Evolutionary conservation across 2,329 filamentous ascomycete species (phyloP), one percentile per base, ranked within the genome.

Genomic region (Aulographum hederae): DNA sequence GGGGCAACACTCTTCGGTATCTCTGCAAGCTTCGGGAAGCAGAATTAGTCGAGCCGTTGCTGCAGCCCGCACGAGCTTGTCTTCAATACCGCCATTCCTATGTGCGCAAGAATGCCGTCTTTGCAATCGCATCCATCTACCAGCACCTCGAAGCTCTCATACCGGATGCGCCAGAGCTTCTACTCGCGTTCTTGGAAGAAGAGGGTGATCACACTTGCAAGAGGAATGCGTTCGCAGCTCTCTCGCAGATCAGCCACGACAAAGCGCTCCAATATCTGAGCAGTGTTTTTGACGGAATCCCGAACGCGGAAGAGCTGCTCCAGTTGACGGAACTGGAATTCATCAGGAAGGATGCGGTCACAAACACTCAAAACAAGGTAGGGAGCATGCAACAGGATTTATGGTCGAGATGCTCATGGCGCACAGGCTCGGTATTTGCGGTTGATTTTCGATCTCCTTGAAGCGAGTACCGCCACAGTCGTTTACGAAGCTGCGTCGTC

Each of bases 401-500:
- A 27, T 29, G 16, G 32, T 16, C 27, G 27, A 26, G 30, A 33
- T 41, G 40, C 44, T 56, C 38, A 56, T 41, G 30, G 19, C 32
- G 15, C 42, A 41, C 40, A 82, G 75, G 82, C 85, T 32, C 74
- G 79, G 42, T 98, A 98, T 56, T 60, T 98, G 40, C 71, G 89
- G 38, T 65, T 98, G 39, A 98, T 98, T 44, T 95, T 98, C 48
- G 89, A 98, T 53, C 69, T 98, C 13, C 67, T 98, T 33, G 89
- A 98, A 56, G 86, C 89, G 19, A 76, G 76, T 37, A 78, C 86
- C 31, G 91, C 85, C 16, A 98, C 89, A 2, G 89, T 98, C 27
- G 78, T 95, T 18, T 98, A 98, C 52, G 89, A 98, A 59, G 89
- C 89, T 37, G 89, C 89, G 4, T 94, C 86, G 1, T 93, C 86